A percentile compares a stretch with the other conserved stretches of the same genome.
These are phyloP conservation scores for Sequoia sempervirens DNA, from an alignment of 75 land plant genomes.

Conservation along the genomic window DNA sequence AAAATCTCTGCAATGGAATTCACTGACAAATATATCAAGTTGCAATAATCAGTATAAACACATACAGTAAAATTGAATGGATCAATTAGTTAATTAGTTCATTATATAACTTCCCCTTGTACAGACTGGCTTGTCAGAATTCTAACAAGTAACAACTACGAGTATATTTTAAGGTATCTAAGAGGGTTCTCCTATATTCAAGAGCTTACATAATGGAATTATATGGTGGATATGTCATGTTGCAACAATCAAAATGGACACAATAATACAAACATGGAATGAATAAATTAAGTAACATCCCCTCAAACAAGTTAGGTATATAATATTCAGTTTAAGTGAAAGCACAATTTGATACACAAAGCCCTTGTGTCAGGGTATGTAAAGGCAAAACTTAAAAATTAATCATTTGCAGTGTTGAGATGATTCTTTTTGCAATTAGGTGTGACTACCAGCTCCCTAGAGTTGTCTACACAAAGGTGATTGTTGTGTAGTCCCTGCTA, in stretches of 20 bases:
- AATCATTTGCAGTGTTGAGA: neutral
- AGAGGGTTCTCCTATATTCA: neutral
- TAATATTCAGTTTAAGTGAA: neutral
- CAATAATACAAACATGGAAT: neutral
- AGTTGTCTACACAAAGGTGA: neutral
- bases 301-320: neutral
- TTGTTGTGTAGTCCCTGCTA: neutral
- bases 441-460: neutral
- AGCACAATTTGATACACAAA: neutral
- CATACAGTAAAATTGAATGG: neutral
- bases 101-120: neutral
- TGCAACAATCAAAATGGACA: neutral
- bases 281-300: neutral
- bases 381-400: neutral
- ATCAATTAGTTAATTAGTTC: neutral
- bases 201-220: neutral
- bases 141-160: no score
- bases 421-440: neutral
- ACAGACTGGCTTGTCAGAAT: neutral
- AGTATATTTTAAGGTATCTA: neutral
- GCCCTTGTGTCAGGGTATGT: neutral
- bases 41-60: neutral
- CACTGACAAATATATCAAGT: neutral
- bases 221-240: neutral
- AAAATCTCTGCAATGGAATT: neutral